Percentiles rank a stretch among this genome's conserved stretches.
These are phyloP conservation scores for Albatrellus ellisii DNA, from an alignment of 768 basidiomycete genomes.

Conservation along the genomic window DNA sequence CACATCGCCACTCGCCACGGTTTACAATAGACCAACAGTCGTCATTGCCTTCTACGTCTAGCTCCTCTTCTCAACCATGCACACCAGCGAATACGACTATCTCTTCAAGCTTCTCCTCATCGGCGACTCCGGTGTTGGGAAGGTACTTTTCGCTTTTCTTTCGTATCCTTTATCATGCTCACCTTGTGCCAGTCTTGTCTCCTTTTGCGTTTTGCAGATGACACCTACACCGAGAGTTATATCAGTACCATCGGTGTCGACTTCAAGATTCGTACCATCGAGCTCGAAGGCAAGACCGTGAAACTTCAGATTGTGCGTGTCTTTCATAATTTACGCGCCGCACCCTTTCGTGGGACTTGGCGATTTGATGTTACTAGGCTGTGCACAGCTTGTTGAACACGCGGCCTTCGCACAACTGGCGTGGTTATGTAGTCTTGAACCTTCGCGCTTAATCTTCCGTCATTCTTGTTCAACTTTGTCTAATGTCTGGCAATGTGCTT, in stretches of 20 bases:
- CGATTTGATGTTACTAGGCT: not conserved
- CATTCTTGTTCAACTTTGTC: not conserved
- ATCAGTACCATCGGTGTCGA: slow-evolving; percentile 97
- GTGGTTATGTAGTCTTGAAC: too few relatives aligned
- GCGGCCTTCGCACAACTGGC: too few relatives aligned
- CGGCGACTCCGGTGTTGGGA: slow-evolving; percentile 92
- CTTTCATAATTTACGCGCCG: not conserved
- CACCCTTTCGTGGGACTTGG: slow-evolving; percentile 1
- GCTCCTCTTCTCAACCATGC: slow-evolving; percentile 36
- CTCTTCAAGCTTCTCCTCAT: slow-evolving; percentile 95
- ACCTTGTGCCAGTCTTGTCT: slow-evolving; percentile 62
- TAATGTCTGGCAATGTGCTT: slow-evolving; percentile 21
- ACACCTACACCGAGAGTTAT: slow-evolving; percentile 95
- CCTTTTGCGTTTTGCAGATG: slow-evolving; percentile 87
- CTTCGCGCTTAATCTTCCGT: not conserved
- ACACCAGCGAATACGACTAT: slow-evolving; percentile 90
- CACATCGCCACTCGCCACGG: slow-evolving; percentile 12
- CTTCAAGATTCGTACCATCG: slow-evolving; percentile 98
- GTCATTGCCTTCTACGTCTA: slow-evolving; percentile 2
- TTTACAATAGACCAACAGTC: slow-evolving; percentile 7
- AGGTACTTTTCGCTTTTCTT: slow-evolving; percentile 32
- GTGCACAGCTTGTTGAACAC: not conserved
- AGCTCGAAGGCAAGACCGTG: slow-evolving; percentile 95
- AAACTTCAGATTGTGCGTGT: slow-evolving; percentile 91
- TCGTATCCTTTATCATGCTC: slow-evolving; percentile 9